Evolutionary conservation across 768 basidiomycete genomes (phyloP), one percentile per base, ranked within the genome.

Genomic region (Lentinula edodes): DNA sequence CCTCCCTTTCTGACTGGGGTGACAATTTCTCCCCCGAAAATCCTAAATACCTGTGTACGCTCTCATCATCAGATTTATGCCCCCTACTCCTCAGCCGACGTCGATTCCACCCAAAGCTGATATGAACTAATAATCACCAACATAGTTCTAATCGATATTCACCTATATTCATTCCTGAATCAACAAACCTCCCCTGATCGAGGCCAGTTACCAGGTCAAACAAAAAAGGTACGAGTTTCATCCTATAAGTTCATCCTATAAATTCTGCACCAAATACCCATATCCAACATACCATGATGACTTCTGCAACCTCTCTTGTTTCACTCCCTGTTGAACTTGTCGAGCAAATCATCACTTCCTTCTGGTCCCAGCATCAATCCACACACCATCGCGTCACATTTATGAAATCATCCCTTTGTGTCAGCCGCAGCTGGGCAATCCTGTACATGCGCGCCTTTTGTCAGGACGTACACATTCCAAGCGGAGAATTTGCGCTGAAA

Each of bases 321-420:
- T 18, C 35, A 34, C 56, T 60, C 18, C 58, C 58, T 32, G 35
- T 60, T 3, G 58, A 60, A 52, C 18, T 60, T 3, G 15, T 51
- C 35, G 32, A 60, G 34, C 35, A 39, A 18, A 51, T 60, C 20
- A 51, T 51, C 2, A 48, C 16, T 3, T 35, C 32, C 28, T 38
- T 60, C 12, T 60, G 58, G 58, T 7, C n/a, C 2, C 35, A 50
- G 10, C 18, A 13, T 23, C 58, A 18, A 10, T 52, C 50, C 38
- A 32, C 36, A 10, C 13, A 23, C 8, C 41, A 60, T 15, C 58
- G 58, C 16, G 35, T 6, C 15, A 38, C 15, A 8, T 60, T 60
- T n/a, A 60, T 60, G 48, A 60, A 50, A 60, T 60, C 48, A 3
- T 60, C 58, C 13, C 43, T 60, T 8, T 34, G 7, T 41, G 58